Base-by-base conservation (phyloP, 2,329 filamentous ascomycete genomes). In the Alternaria sp. region DNA sequence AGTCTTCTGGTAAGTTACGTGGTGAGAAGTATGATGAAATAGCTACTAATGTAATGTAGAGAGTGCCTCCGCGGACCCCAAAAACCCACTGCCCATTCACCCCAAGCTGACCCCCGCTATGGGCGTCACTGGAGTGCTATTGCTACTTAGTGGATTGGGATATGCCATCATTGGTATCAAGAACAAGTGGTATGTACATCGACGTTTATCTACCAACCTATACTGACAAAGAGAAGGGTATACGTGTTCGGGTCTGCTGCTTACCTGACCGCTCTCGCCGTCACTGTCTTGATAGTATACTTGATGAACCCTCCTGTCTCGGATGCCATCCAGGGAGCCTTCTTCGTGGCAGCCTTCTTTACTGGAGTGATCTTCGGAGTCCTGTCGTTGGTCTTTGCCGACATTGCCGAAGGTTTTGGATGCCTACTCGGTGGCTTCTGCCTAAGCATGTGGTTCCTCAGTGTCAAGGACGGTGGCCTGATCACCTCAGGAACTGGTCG, bases 341-440 rank as follows among this genome's bases (percentile, higher is more conserved):
- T 96, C 77, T 87, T 98, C 36, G 91, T 93, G 7, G 94, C 93
- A 3, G 87, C 87, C 3, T 85, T 92, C 36, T 80, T 93, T 66
- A 90, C 93, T 0, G 93, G 93, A 2, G 76, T 89, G 6, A 84
- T 93, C 21, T 86, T 97, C 19, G 95, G 94, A 15, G 91, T 85
- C 12, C 82, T 90, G 4, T 88, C 93, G 0, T 85, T 93, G 9
- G 84, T 97, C 11, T 97, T 97, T 81, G 87, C 89, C 60, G 93
- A 97, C 71, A 84, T 97, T 47, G 93, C 93, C 0, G 90, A 91
- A 78, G 91, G 93, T 59, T 82, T 97, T n/a, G 93, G 91, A 3
- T 97, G 93, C 75, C 83, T 95, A n/a, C 83, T 97, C 0, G 93
- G 93, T 25, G 93, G 93, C 1, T 97, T 96, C 77, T 93, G 90